Percentiles rank a stretch among this genome's conserved stretches.
phyloP scores from a whole-genome alignment of 306 rosid genomes.

The Lathyrus tuberosus region DNA sequence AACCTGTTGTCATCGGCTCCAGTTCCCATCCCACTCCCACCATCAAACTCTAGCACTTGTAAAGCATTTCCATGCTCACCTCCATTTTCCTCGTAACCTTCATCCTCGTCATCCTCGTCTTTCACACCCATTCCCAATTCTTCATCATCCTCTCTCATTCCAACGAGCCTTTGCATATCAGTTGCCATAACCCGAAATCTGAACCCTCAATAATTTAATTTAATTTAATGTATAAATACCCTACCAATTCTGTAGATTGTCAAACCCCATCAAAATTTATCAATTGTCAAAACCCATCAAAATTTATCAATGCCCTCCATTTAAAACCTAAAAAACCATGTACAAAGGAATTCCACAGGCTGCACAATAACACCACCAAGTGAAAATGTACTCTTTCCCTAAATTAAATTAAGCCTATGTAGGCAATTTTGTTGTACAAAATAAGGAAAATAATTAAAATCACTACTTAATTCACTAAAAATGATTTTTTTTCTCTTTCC shows the following conservation, averaged over 20 bases:
- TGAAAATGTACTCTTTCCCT: slow-evolving; percentile 3
- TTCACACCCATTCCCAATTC: slow-evolving; percentile 92
- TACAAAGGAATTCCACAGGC: slow-evolving; percentile 36
- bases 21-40: slow-evolving; percentile 63
- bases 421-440: not conserved
- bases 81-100: slow-evolving; percentile 55
- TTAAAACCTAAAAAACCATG: slow-evolving; percentile 25
- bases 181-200: slow-evolving; percentile 65
- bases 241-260: slow-evolving; percentile 23
- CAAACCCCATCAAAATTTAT: slow-evolving; percentile 36
- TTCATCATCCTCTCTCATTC: slow-evolving; percentile 87
- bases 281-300: slow-evolving; percentile 37
- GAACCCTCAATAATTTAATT: slow-evolving; percentile 31
- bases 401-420: not conserved
- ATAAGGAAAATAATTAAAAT: not conserved
- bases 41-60: slow-evolving; percentile 68
- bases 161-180: slow-evolving; percentile 75
- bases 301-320: slow-evolving; percentile 23
- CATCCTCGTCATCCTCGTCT: slow-evolving; percentile 74
- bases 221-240: slow-evolving; percentile 33
- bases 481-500: not conserved
- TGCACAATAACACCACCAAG: slow-evolving; percentile 22
- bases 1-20: slow-evolving; percentile 57
- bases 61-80: slow-evolving; percentile 47
- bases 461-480: slow-evolving; percentile 11